Evolutionary conservation across 2,329 filamentous ascomycete genomes (phyloP).

Genomic region (Apiospora marii): DNA sequence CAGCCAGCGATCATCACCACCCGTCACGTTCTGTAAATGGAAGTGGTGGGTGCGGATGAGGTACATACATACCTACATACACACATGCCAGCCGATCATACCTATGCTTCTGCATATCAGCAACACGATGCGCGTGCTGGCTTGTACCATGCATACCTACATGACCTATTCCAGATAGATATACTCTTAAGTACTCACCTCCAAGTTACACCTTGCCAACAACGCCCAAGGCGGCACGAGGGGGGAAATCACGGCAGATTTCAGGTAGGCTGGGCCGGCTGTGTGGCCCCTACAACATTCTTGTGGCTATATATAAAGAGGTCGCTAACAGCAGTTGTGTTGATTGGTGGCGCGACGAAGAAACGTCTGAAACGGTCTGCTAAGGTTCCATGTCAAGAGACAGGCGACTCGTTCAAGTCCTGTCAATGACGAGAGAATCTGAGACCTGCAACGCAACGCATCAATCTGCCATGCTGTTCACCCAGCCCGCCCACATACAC

Average conservation of each 20-base stretch:
- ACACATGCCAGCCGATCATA: neutral
- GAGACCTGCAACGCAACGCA: constrained; percentile 17
- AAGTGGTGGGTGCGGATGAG: neutral
- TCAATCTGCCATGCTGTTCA: constrained; percentile 15
- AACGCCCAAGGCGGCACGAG: neutral
- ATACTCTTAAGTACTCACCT: neutral
- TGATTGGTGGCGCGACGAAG: constrained; percentile 19
- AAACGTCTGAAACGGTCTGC: constrained; percentile 18
- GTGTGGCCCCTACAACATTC: constrained; percentile 1
- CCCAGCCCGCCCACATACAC: neutral
- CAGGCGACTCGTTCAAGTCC: constrained; percentile 16
- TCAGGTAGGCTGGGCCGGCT: neutral
- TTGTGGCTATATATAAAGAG: constrained; percentile 15
- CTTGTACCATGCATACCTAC: neutral
- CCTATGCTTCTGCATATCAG: neutral
- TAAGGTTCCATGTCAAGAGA: constrained; percentile 16
- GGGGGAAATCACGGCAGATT: neutral
- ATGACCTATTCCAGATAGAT: neutral
- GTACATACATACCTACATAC: no score
- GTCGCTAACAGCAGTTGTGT: neutral
- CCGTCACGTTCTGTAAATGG: neutral
- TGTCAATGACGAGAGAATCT: constrained; percentile 5
- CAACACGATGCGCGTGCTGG: neutral
- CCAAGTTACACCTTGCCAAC: neutral
- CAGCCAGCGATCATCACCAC: constrained; percentile 11